Conservation (phyloP, 139 green algal genomes). For the Zygnema cylindricum region DNA sequence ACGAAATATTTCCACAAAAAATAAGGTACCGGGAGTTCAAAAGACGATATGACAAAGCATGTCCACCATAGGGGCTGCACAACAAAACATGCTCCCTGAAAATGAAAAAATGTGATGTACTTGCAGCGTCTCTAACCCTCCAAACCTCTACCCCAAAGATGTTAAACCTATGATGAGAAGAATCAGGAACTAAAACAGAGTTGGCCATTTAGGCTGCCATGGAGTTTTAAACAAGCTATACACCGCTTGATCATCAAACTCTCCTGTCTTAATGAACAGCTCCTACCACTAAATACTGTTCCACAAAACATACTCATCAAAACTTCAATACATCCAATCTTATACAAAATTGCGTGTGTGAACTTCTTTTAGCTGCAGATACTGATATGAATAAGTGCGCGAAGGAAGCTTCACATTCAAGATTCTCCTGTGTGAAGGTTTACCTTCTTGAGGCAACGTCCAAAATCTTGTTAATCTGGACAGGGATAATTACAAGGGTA, state of each 20-base stretch:
- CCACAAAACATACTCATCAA: background rate
- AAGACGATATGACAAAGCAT: background rate
- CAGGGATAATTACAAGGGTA: constrained; percentile 5
- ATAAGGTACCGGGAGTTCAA: constrained; percentile 36
- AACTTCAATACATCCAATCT: background rate
- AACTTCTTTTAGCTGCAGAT: background rate
- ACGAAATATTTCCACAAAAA: constrained; percentile 19
- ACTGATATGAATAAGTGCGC: background rate
- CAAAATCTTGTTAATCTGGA: constrained; percentile 27
- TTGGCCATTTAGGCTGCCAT: no score
- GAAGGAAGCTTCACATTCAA: background rate
- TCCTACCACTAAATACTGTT: background rate
- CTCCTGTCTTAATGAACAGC: background rate
- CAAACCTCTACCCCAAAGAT: no score
- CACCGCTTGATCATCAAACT: no score
- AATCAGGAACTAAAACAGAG: no score
- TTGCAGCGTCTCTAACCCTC: no score
- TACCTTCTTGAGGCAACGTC: constrained; percentile 16
- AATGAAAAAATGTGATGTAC: no score
- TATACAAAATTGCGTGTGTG: background rate
- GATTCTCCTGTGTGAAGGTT: background rate
- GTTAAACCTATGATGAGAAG: no score
- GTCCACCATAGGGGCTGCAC: constrained; percentile 41
- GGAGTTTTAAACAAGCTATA: no score
- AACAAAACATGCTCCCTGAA: background rate